These are phyloP conservation scores for Metschnikowia anglica DNA, from an alignment of 805 yeast species.

Conservation along the genomic window DNA sequence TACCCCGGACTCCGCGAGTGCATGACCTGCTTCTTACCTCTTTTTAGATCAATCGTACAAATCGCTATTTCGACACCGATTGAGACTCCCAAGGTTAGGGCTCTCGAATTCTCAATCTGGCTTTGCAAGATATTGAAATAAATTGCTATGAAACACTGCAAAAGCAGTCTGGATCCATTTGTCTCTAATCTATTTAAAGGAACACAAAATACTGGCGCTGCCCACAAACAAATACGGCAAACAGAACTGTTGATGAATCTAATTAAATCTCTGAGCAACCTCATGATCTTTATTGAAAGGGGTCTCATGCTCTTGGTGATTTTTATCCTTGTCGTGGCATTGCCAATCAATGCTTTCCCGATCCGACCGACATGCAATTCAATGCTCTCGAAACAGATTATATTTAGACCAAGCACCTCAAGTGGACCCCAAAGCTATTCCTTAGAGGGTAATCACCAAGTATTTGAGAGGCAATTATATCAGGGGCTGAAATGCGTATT, in stretches of 20 bases:
- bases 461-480: neutral
- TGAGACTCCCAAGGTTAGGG: neutral
- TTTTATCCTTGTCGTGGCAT: neutral
- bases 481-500: neutral
- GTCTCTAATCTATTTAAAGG: neutral
- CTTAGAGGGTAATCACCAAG: neutral
- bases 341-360: neutral
- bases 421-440: neutral
- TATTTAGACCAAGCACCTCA: neutral
- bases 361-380: neutral
- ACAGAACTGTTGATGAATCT: no score
- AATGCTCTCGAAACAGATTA: neutral
- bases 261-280: no score
- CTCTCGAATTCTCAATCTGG: no score
- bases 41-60: neutral
- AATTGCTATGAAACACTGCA: neutral
- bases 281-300: neutral
- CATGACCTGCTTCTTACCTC: neutral
- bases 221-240: neutral
- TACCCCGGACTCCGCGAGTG: conserved; percentile 5
- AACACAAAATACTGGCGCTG: neutral
- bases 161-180: neutral
- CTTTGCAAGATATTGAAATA: neutral
- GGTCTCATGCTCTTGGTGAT: neutral
- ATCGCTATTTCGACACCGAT: neutral